Base-by-base conservation (phyloP, 495 filamentous ascomycete species). In the Hypoxylon fragiforme region DNA sequence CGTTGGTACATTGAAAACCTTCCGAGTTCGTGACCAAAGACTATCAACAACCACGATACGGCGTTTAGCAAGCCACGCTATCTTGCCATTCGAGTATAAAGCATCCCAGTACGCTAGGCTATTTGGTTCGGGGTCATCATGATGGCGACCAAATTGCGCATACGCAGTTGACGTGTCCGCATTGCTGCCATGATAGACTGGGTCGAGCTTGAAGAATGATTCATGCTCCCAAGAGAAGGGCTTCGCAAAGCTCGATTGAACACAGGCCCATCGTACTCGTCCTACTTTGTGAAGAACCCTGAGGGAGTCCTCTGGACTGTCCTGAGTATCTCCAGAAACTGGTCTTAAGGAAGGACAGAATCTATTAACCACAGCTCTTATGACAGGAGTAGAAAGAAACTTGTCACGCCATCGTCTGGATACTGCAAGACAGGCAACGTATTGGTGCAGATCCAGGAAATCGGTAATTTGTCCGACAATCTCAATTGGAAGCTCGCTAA, bases 361-460 rank as follows among this genome's bases (percentile, higher is more conserved):
- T 0, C n/a, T 51, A 1, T 37, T 42, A 15, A 48, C 49, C n/a
- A 71, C 47, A 13, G 30, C 13, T 3, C 6, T 18, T 11, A 68
- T 21, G 19, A 69, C 48, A 20, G 60, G 9, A 2, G 37, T 26
- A 2, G 66, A 65, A 24, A 65, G 28, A 44, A 71, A 60, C 30
- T 55, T 42, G 9, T 39, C 38, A 13, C 66, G 63, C 72, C 72
- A 75, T 13, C 11, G 12, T 49, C 44, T 73, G 7, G 68, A 73
- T 0, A 75, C 69, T 7, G 46, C 19, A 2, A 71, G 46, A 11
- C 65, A 63, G 20, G 7, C 24, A 30, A 38, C 24, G 19, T 70
- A 55, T 5, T 68, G 55, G 7, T 16, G 37, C 9, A 47, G 13
- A n/a, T 62, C 48, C 4, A 75, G 19, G 7, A 67, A 24, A 13